These are phyloP conservation scores for Fusarium agapanthi DNA, from an alignment of 2,329 filamentous ascomycete species.

Conservation along the genomic window DNA sequence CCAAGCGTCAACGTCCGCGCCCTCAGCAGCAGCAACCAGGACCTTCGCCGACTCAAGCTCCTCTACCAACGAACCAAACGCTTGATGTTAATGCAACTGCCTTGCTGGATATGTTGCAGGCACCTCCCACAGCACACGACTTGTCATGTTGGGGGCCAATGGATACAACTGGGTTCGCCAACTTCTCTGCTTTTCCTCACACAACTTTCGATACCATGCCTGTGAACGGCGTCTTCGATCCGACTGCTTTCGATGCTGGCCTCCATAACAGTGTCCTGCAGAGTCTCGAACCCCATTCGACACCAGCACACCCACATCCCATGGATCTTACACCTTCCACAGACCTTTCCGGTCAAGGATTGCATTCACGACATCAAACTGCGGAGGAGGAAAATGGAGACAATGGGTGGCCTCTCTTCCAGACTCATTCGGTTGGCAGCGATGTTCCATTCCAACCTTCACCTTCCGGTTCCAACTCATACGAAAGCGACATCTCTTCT, in stretches of 20 bases:
- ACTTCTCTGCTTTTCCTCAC: conserved; percentile 35
- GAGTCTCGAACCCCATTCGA: conserved; percentile 28
- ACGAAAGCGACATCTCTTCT: conserved; percentile 40
- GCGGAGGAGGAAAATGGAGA: conserved; percentile 40
- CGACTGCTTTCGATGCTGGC: conserved; percentile 36
- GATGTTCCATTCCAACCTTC: conserved; percentile 40
- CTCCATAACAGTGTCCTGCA: conserved; percentile 37
- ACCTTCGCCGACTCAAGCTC: conserved; percentile 33
- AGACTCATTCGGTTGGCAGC: conserved; percentile 36
- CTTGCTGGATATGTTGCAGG: conserved; percentile 42
- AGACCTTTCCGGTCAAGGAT: conserved; percentile 29
- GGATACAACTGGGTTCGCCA: conserved; percentile 37
- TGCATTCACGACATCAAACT: conserved; percentile 30
- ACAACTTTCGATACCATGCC: conserved; percentile 41
- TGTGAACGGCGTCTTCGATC: conserved; percentile 36
- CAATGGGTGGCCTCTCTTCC: conserved; percentile 39
- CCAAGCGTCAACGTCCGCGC: conserved; percentile 41
- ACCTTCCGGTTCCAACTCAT: conserved; percentile 41
- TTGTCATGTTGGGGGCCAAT: conserved; percentile 42
- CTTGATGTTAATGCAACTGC: conserved; percentile 42
- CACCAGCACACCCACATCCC: conserved; percentile 28
- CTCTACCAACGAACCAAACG: conserved; percentile 33
- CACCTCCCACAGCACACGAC: conserved; percentile 40
- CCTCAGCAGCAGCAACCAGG: conserved; percentile 34
- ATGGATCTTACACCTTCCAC: conserved; percentile 35